Percentiles rank a stretch among this genome's conserved stretches.
Conservation (phyloP, 2,329 filamentous ascomycete genomes). For the Penicillium sp. region DNA sequence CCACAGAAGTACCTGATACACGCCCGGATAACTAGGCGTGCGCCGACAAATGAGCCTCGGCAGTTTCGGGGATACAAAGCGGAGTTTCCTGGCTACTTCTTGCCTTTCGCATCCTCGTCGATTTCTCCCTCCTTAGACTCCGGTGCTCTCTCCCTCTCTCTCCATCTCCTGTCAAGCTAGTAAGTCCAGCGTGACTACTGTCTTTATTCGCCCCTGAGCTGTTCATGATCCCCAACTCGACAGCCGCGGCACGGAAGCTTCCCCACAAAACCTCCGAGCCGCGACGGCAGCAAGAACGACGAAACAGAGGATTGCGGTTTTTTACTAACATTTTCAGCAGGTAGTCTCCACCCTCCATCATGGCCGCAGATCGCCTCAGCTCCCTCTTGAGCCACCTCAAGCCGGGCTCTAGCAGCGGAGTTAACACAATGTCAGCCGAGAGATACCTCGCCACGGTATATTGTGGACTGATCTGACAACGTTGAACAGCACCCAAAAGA, state of each 20-base stretch:
- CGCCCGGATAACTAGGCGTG: constrained; percentile 8
- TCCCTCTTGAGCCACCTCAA: constrained; percentile 81
- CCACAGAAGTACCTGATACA: constrained; percentile 13
- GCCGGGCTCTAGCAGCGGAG: constrained; percentile 64
- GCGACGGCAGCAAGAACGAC: not conserved
- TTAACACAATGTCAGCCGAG: constrained; percentile 70
- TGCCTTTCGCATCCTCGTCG: not conserved
- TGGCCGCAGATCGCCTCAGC: constrained; percentile 81
- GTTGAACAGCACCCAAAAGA: constrained; percentile 75
- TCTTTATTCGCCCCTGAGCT: not conserved
- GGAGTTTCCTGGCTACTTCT: constrained; percentile 16
- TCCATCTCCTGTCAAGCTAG: constrained; percentile 5
- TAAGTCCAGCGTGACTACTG: constrained; percentile 10
- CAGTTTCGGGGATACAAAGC: constrained; percentile 22
- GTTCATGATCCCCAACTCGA: not conserved
- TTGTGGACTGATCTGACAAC: constrained; percentile 13
- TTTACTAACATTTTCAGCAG: constrained; percentile 2
- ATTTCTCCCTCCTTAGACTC: constrained; percentile 1
- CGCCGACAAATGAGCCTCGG: constrained; percentile 24
- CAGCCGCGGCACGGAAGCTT: constrained; percentile 12
- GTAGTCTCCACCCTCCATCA: constrained; percentile 38
- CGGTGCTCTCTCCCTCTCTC: not conserved
- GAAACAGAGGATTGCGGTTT: not conserved
- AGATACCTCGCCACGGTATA: constrained; percentile 1
- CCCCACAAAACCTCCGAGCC: constrained; percentile 22